phyloP scores from a whole-genome alignment of 257 asterid species.

The Osmanthus fragrans region DNA sequence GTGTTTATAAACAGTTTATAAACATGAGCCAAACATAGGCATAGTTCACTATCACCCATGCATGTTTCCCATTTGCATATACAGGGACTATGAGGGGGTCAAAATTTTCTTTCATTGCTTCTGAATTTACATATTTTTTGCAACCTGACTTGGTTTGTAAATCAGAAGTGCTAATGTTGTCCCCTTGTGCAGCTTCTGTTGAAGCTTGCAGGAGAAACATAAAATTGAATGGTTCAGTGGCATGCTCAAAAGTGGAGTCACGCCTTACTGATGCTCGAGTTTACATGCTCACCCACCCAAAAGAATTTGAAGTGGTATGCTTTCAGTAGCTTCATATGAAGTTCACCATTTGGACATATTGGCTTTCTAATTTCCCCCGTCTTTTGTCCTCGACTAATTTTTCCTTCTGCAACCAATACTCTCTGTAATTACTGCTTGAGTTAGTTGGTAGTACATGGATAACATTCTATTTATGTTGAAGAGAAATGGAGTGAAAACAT shows the following conservation, averaged over 20 bases:
- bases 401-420: not conserved
- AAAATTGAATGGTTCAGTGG: constrained; percentile 85
- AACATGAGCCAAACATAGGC: no score
- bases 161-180: constrained; percentile 15
- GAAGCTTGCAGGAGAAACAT: constrained; percentile 95
- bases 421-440: not conserved
- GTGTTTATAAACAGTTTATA: no score
- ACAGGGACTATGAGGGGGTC: not conserved
- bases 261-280: constrained; percentile 86
- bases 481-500: not conserved
- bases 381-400: not conserved
- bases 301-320: constrained; percentile 93
- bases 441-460: not conserved
- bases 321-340: not conserved
- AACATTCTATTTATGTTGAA: not conserved
- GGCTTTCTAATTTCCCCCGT: not conserved
- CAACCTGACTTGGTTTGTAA: not conserved
- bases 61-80: not conserved
- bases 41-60: not conserved
- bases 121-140: not conserved
- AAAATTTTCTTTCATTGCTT: not conserved
- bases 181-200: constrained; percentile 68
- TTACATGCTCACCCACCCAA: constrained; percentile 95
- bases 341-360: constrained; percentile 7
- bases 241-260: constrained; percentile 89